Percentiles rank a stretch among this genome's conserved stretches.
These are phyloP conservation scores for Cichorium intybus DNA, from an alignment of 140 eudicot genomes.

Conservation along the genomic window DNA sequence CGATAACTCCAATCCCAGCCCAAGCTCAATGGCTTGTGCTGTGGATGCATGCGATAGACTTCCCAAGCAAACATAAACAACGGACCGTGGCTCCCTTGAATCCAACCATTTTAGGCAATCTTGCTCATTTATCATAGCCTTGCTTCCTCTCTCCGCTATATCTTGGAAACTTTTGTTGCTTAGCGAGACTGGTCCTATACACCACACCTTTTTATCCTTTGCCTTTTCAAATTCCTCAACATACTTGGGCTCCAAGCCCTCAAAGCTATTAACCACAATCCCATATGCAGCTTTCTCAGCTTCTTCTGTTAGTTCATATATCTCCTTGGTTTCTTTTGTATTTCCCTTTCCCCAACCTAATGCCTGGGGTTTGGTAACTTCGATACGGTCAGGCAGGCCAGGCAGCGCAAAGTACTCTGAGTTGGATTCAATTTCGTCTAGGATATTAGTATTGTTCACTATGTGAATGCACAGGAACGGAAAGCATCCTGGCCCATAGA, in stretches of 20 bases:
- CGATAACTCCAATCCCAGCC: slow-evolving; percentile 45
- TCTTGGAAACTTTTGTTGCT: slow-evolving; percentile 37
- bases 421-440: slow-evolving; percentile 14
- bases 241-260: slow-evolving; percentile 44
- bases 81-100: slow-evolving; percentile 26
- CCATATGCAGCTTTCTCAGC: slow-evolving; percentile 33
- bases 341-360: slow-evolving; percentile 6
- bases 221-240: slow-evolving; percentile 28
- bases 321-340: background rate
- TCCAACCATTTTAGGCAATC: slow-evolving; percentile 43
- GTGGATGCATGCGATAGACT: slow-evolving; percentile 30
- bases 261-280: slow-evolving; percentile 46
- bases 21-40: slow-evolving; percentile 43
- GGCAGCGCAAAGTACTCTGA: slow-evolving; percentile 42
- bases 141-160: slow-evolving; percentile 47
- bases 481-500: slow-evolving; percentile 57
- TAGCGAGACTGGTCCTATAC: slow-evolving; percentile 60
- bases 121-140: slow-evolving; percentile 20
- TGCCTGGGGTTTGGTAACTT: slow-evolving; percentile 37
- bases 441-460: background rate
- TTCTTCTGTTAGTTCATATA: background rate
- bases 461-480: slow-evolving; percentile 31
- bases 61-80: slow-evolving; percentile 56
- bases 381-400: slow-evolving; percentile 41
- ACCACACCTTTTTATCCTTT: slow-evolving; percentile 39